Base-by-base conservation (phyloP, 2,329 filamentous ascomycete genomes). In the Xylariaceae sp. region DNA sequence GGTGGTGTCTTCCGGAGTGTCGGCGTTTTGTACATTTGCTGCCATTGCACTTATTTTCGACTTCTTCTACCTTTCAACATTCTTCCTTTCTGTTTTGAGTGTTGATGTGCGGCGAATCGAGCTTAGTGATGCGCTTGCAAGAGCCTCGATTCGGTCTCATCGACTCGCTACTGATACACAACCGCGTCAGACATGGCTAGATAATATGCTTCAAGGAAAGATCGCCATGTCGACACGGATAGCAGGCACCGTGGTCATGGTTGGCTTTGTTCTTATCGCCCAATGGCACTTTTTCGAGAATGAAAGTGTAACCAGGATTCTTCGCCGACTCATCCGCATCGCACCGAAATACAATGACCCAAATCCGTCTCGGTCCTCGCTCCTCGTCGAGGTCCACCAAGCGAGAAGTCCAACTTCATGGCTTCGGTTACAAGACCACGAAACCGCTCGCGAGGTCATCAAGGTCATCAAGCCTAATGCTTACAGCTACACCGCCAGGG, bases 201-300 rank as follows among this genome's bases (percentile, higher is more conserved):
- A 84, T 55, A 80, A 81, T 5, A 63, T 90, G n/a, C 69, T 85
- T 3, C 80, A 83, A 44, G 85, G 87, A n/a, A 83, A 81, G 24
- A 74, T 85, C 4, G 83, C 87, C 6, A 74, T 89, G 57, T 89
- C 86, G 32, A 92, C 89, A 2, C 81, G 89, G 24, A 84, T 92
- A 60, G 88, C 88, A 2, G 89, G 89, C 1, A 89, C 88, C 0
- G 79, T 87, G 10, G 85, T 91, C 24, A 86, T 91, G 69, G 74
- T 91, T 18, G 85, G 84, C 1, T 89, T 91, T 59, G 81, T 92
- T 6, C 67, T 91, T 13, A 83, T 87, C 36, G 83, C 89, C 1
- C 89, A 92, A 61, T 89, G 86, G 79, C 89, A 92, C 64, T 92
- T 92, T 60, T 88, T 89, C 58, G 85, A 87, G 39, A 80, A 80